These are phyloP conservation scores for Ramalina intermedia DNA, from an alignment of 495 filamentous ascomycete genomes.

Conservation along the genomic window DNA sequence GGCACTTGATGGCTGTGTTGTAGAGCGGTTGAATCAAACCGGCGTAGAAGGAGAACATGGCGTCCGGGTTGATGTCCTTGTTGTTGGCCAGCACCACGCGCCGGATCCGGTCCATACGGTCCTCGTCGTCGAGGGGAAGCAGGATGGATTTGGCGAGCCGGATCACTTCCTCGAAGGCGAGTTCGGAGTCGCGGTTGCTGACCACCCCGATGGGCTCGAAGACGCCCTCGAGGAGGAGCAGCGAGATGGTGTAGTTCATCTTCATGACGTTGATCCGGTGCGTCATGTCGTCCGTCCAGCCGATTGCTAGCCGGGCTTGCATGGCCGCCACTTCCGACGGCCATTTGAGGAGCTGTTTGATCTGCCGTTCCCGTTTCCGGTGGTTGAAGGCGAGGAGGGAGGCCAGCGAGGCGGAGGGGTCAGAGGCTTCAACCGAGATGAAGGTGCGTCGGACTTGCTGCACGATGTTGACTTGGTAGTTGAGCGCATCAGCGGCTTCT, in stretches of 20 bases:
- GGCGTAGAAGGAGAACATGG: slow-evolving; percentile 1
- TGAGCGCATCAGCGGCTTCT: not conserved
- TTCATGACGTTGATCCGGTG: slow-evolving; percentile 1
- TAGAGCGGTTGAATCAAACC: slow-evolving; percentile 34
- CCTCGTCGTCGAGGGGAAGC: not conserved
- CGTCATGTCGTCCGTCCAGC: not conserved
- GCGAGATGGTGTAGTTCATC: slow-evolving; percentile 1
- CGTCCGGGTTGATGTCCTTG: not conserved
- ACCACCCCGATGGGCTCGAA: not conserved
- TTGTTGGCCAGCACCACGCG: not conserved
- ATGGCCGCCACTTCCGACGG: not conserved
- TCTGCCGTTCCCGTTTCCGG: not conserved
- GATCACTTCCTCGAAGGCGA: not conserved
- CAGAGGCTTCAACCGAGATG: not conserved
- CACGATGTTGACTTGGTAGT: not conserved
- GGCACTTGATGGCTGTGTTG: slow-evolving; percentile 41
- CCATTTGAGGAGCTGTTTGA: not conserved
- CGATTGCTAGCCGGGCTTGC: not conserved
- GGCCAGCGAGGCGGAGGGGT: not conserved
- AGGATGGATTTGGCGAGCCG: slow-evolving; percentile 4
- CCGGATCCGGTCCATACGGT: not conserved
- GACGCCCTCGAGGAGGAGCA: not conserved
- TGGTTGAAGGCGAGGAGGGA: not conserved
- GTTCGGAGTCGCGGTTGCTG: not conserved
- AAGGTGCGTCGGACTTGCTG: not conserved